Evolutionary conservation across 2,329 filamentous ascomycete species (phyloP).

Genomic region (Trichophyton simii): DNA sequence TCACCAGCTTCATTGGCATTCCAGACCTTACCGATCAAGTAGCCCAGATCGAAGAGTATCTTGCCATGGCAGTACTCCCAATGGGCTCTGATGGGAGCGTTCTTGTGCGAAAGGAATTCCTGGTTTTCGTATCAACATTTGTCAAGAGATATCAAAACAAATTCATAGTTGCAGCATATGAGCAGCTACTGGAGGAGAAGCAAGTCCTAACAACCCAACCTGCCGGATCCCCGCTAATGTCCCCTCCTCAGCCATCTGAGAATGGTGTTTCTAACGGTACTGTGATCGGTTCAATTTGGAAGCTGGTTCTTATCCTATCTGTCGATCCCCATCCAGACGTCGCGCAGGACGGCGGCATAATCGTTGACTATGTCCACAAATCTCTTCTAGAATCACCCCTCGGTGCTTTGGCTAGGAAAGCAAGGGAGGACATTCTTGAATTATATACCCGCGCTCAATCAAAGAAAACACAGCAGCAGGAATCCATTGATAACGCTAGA

Average conservation of each 20-base stretch:
- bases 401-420: conserved; percentile 53
- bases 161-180: conserved; percentile 81
- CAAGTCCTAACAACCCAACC: conserved; percentile 48
- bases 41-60: conserved; percentile 75
- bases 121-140: conserved; percentile 89
- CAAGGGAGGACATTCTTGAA: conserved; percentile 54
- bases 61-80: conserved; percentile 77
- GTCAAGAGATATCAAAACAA: conserved; percentile 82
- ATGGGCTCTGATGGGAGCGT: conserved; percentile 92
- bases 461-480: conserved; percentile 29
- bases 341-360: conserved; percentile 67
- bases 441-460: conserved; percentile 22
- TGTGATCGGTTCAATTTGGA: conserved; percentile 88
- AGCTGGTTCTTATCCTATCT: conserved; percentile 77
- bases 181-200: conserved; percentile 76
- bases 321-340: conserved; percentile 93
- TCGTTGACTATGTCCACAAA: conserved; percentile 75
- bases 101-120: conserved; percentile 81
- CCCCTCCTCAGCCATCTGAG: conserved; percentile 19
- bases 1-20: conserved; percentile 89
- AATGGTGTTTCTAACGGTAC: conserved; percentile 68
- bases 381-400: conserved; percentile 66
- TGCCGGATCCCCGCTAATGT: conserved; percentile 16
- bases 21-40: conserved; percentile 85
- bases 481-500: conserved; percentile 25